Evolutionary conservation across 306 rosid species (phyloP).

Genomic region (Corylus americana): DNA sequence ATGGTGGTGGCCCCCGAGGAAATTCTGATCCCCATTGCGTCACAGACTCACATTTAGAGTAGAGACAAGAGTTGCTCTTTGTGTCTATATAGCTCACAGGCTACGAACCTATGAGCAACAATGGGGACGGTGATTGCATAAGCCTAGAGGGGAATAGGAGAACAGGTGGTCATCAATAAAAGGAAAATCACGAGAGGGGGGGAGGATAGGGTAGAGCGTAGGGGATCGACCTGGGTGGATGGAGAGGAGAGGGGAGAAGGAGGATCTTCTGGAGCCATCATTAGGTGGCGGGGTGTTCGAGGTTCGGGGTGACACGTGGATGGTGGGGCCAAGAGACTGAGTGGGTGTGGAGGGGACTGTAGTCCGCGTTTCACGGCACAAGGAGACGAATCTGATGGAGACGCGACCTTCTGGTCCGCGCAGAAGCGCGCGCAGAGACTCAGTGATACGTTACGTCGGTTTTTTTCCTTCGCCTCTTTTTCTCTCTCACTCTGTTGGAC

Average conservation of each 20-base stretch:
- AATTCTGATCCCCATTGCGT: not conserved
- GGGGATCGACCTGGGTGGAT: not conserved
- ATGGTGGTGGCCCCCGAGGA: slow-evolving; percentile 2
- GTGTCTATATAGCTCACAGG: not conserved
- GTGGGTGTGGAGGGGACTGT: slow-evolving; percentile 28
- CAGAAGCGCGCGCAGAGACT: slow-evolving; percentile 13
- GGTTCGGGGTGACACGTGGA: not conserved
- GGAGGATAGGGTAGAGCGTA: not conserved
- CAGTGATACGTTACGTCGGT: slow-evolving; percentile 54
- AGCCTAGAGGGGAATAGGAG: no score
- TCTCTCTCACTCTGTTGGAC: not conserved
- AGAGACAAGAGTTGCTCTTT: not conserved
- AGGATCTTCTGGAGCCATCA: not conserved
- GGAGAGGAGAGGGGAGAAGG: not conserved
- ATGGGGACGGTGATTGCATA: no score
- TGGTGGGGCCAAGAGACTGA: not conserved
- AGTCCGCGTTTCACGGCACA: slow-evolving; percentile 55
- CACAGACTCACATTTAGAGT: not conserved
- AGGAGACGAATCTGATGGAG: slow-evolving; percentile 48
- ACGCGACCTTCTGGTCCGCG: slow-evolving; percentile 35
- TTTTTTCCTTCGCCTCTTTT: not conserved
- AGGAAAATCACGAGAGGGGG: not conserved
- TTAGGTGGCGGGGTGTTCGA: not conserved
- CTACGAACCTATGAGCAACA: no score
- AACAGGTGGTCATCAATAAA: no score